phyloP scores from a whole-genome alignment of 2,329 filamentous ascomycete species.

The Xylariaceae sp. region DNA sequence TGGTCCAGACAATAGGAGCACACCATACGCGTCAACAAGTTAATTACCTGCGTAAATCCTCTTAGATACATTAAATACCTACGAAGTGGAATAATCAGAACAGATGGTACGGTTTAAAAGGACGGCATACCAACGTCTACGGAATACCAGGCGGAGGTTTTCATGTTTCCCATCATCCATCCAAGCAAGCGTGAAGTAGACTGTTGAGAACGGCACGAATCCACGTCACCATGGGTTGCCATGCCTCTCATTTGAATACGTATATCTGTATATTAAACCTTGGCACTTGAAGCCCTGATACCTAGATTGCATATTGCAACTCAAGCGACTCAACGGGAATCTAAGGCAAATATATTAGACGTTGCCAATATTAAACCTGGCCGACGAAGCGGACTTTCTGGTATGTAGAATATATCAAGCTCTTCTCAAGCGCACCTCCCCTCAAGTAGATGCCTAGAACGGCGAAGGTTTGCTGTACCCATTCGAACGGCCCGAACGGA shows the following conservation, averaged over 20 bases:
- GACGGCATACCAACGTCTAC: no score
- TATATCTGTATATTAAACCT: not conserved
- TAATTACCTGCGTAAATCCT: no score
- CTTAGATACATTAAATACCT: no score
- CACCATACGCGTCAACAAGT: no score
- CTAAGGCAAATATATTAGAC: not conserved
- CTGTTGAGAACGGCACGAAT: not conserved
- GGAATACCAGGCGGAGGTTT: no score
- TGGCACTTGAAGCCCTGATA: not conserved
- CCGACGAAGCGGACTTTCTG: not conserved
- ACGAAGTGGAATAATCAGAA: no score
- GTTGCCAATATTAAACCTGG: not conserved
- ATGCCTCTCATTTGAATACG: not conserved
- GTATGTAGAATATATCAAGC: slow-evolving; percentile 25
- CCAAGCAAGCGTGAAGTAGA: not conserved
- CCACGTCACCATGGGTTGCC: not conserved
- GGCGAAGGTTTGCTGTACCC: slow-evolving; percentile 23
- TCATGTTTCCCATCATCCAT: no score
- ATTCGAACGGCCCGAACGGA: slow-evolving; percentile 25
- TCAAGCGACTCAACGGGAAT: not conserved
- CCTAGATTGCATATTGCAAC: not conserved
- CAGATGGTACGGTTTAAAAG: no score
- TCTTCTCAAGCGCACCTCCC: slow-evolving; percentile 25
- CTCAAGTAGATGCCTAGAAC: slow-evolving; percentile 13
- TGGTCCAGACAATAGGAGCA: no score